Conservation (phyloP, 495 filamentous ascomycete species). For the Hypoxylon lienhwacheense region DNA sequence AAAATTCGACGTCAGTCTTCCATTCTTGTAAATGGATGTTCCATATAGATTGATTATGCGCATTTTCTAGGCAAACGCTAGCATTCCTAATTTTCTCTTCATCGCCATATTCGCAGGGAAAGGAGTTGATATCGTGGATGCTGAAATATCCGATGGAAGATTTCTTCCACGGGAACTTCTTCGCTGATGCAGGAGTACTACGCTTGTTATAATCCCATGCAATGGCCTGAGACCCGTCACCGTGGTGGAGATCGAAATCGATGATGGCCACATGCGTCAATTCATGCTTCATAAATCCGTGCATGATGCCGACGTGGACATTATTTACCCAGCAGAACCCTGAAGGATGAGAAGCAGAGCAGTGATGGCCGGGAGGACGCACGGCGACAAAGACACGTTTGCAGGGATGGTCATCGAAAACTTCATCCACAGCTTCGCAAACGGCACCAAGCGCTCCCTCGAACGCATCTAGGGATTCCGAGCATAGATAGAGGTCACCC, state of each 20-base stretch:
- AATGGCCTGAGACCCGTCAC: slow-evolving; percentile 92
- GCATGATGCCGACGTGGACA: slow-evolving; percentile 92
- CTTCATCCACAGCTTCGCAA: slow-evolving; percentile 85
- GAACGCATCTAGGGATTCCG: slow-evolving; percentile 81
- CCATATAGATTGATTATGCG: slow-evolving; percentile 90
- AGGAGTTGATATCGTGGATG: slow-evolving; percentile 96
- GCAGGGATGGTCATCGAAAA: slow-evolving; percentile 64
- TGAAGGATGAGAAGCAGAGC: slow-evolving; percentile 80
- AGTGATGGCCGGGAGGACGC: slow-evolving; percentile 91
- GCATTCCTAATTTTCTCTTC: slow-evolving; percentile 88
- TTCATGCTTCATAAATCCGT: slow-evolving; percentile 77
- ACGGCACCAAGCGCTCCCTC: slow-evolving; percentile 88
- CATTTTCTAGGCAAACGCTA: slow-evolving; percentile 86
- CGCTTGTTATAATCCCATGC: slow-evolving; percentile 79
- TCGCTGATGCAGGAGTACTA: slow-evolving; percentile 61
- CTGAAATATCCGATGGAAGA: slow-evolving; percentile 93
- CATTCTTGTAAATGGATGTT: slow-evolving; percentile 93
- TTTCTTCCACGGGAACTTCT: slow-evolving; percentile 70
- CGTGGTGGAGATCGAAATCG: slow-evolving; percentile 96
- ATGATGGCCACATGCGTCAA: slow-evolving; percentile 94
- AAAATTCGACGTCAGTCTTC: slow-evolving; percentile 81
- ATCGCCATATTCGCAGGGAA: slow-evolving; percentile 88
- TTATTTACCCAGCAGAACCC: slow-evolving; percentile 99
- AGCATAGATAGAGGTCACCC: slow-evolving; percentile 86
- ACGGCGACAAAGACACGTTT: slow-evolving; percentile 79